Base-by-base conservation (phyloP, 176 grass and related monocot species). In the Juncus effusus region DNA sequence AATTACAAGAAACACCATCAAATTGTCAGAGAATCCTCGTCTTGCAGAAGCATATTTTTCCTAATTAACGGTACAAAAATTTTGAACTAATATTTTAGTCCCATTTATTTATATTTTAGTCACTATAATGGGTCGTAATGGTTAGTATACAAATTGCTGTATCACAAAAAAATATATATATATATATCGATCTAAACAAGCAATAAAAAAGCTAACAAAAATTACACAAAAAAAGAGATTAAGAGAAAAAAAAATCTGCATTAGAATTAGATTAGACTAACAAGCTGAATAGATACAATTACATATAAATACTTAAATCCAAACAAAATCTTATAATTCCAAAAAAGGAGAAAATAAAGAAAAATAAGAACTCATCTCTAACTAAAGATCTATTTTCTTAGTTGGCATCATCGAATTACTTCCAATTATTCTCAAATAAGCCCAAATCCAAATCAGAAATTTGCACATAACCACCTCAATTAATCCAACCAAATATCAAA, bases 211-310 rank as follows among this genome's bases (percentile, higher is more conserved):
- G 50, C 10, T 54, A 54, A 39, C 65, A 52, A 67, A 36, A 58
- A 56, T 42, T 40, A 58, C 56, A 36, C 4, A 14, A 71, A 16
- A 35, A 54, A 58, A 57, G 37, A 72, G 28, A 72, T 56, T 12
- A 59, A 72, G 40, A 54, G 36, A 53, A 35, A 49, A 28, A 13
- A 51, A 7, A 12, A 72, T 59, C 68, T 72, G 58, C 68, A 72
- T 72, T 40, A 44, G 13, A 36, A 19, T 59, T 56, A 39, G 57
- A 59, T 72, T 72, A 72, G 69, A 72, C 69, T 42, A 60, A 70
- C 51, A 52, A 72, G 35, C 58, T 57, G 55, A 70, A 56, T 4
- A 42, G 51, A 36, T 72, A 72, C 55, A 54, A 69, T 38, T 13
- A 70, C 53, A 14, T 3, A 28, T 11, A 66, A 0, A 69, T 16